A percentile compares a stretch with the other conserved stretches of the same genome.
Conservation (phyloP, 306 rosid species). For the Delonix regia region DNA sequence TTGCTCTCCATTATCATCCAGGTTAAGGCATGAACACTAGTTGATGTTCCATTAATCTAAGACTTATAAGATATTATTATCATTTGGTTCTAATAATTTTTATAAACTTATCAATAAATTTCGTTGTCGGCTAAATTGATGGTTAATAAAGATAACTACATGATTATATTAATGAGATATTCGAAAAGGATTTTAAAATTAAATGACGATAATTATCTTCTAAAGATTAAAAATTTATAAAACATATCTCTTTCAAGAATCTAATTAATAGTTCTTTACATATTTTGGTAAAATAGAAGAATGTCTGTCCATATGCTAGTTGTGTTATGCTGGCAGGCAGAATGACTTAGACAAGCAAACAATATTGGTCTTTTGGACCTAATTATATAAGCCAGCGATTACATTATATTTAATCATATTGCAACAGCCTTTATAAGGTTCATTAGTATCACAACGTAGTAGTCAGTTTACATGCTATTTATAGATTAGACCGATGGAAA, state of each 20-base stretch:
- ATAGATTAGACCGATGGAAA: background rate
- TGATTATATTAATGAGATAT: background rate
- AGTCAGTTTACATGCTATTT: slow-evolving; percentile 10
- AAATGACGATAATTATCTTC: background rate
- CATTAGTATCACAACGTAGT: background rate
- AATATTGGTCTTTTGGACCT: background rate
- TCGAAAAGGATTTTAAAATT: background rate
- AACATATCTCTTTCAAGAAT: background rate
- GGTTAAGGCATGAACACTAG: background rate
- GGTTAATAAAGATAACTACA: background rate
- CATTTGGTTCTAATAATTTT: background rate
- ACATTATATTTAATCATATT: background rate
- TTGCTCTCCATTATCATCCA: background rate
- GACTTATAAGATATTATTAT: background rate
- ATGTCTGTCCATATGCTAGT: slow-evolving; percentile 10
- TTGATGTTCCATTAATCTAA: background rate
- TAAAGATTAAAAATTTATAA: background rate
- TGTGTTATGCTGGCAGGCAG: background rate
- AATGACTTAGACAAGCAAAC: background rate
- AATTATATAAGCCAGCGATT: background rate
- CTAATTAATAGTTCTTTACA: background rate
- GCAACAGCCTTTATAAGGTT: background rate
- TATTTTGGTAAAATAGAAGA: background rate
- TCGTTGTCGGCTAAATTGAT: background rate
- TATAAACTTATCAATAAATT: background rate